A percentile compares a stretch with the other conserved stretches of the same genome.
phyloP scores from a whole-genome alignment of 2,329 filamentous ascomycete genomes.

The Hypomyces rosellus region DNA sequence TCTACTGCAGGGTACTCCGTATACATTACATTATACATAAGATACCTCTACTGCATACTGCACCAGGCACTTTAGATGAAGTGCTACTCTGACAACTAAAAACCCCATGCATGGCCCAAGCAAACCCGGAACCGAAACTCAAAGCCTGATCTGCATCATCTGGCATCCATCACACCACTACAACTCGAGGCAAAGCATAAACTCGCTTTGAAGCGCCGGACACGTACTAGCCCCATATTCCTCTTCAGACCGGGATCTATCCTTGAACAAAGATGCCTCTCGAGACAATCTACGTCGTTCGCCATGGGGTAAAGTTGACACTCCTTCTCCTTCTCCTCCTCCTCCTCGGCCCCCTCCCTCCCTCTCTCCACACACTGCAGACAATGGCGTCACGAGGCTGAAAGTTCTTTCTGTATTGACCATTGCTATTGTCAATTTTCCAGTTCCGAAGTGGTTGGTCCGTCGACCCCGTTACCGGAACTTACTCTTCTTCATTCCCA shows the following conservation, averaged over 20 bases:
- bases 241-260: too few relatives aligned
- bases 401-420: conserved; percentile 10
- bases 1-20: background rate
- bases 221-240: too few relatives aligned
- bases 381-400: conserved; percentile 11
- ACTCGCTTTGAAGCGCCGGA: too few relatives aligned
- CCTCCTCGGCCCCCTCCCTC: conserved; percentile 9
- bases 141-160: conserved; percentile 6
- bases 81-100: background rate
- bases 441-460: conserved; percentile 90
- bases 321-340: background rate
- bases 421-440: conserved; percentile 12
- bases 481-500: conserved; percentile 65
- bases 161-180: conserved; percentile 1
- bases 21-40: too few relatives aligned
- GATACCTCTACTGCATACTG: too few relatives aligned
- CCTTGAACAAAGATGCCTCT: background rate
- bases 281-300: conserved; percentile 59
- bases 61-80: background rate
- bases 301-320: conserved; percentile 59
- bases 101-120: conserved; percentile 5
- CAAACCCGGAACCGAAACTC: conserved; percentile 3
- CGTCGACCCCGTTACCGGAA: conserved; percentile 73
- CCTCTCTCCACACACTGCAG: conserved; percentile 10
- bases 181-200: too few relatives aligned